A percentile compares a stretch with the other conserved stretches of the same genome.
These are phyloP conservation scores for Moricandia moricandioides DNA, from an alignment of 345 rosid species.

Conservation along the genomic window DNA sequence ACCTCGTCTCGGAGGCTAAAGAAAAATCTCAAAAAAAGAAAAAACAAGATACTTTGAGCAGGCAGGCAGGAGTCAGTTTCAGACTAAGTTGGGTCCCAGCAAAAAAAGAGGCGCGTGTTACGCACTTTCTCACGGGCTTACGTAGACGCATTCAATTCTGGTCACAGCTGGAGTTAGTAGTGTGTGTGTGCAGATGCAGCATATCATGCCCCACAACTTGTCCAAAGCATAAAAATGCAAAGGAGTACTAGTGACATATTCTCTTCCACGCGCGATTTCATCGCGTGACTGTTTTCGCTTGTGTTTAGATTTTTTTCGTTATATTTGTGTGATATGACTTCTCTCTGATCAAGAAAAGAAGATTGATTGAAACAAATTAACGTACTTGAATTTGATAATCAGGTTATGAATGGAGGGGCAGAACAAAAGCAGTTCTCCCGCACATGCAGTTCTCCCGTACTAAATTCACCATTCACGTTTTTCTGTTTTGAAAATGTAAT, in stretches of 20 bases:
- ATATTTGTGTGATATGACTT: neutral
- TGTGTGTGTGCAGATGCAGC: slow-evolving; percentile 19
- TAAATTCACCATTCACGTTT: too few relatives aligned
- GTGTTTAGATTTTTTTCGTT: neutral
- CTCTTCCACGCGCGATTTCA: neutral
- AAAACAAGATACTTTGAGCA: slow-evolving; percentile 23
- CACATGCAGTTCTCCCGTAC: too few relatives aligned
- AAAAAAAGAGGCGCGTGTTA: slow-evolving; percentile 12
- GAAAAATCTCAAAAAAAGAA: neutral
- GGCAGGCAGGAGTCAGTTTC: slow-evolving; percentile 19
- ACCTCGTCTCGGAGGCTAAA: neutral
- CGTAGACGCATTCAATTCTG: slow-evolving; percentile 26
- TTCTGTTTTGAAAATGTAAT: too few relatives aligned
- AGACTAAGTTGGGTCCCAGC: slow-evolving; percentile 3
- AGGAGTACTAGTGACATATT: neutral
- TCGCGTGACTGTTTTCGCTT: neutral
- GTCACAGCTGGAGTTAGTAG: slow-evolving; percentile 33
- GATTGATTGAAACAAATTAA: slow-evolving; percentile 13
- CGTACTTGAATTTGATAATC: slow-evolving; percentile 9
- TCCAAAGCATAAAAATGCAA: neutral
- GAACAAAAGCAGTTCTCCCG: too few relatives aligned
- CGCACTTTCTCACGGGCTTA: slow-evolving; percentile 22
- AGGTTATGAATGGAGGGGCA: too few relatives aligned
- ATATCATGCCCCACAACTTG: neutral
- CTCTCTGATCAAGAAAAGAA: neutral